These are phyloP conservation scores for Vinca major DNA, from an alignment of 305 asterid genomes.

Conservation along the genomic window DNA sequence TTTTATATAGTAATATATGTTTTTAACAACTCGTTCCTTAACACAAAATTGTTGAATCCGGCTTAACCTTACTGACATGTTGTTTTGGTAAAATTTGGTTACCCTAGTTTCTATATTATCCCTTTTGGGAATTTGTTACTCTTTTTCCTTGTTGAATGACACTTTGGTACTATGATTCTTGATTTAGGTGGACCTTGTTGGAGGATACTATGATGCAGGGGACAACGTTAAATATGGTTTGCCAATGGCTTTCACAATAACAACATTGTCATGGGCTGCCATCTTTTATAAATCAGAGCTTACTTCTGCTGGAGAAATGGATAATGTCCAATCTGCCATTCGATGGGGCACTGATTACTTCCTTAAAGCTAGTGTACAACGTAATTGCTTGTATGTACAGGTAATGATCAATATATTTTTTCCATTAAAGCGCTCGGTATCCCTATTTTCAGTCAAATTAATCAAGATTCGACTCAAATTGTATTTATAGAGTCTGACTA, in stretches of 20 bases:
- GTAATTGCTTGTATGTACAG: constrained; percentile 47
- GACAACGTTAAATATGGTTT: constrained; percentile 74
- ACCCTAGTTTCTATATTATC: too few species aligned
- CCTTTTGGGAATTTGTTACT: too few species aligned
- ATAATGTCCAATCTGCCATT: constrained; percentile 34
- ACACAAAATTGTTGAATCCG: too few species aligned
- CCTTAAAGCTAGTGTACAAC: constrained; percentile 43
- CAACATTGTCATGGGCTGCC: constrained; percentile 69
- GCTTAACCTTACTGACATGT: too few species aligned
- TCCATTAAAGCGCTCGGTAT: too few species aligned
- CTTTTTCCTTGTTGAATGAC: background rate
- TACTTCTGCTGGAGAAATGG: constrained; percentile 50
- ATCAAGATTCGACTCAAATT: too few species aligned
- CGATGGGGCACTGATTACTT: constrained; percentile 74
- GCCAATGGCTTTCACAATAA: constrained; percentile 76
- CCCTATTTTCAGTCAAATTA: too few species aligned
- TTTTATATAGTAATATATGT: too few species aligned
- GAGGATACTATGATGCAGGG: constrained; percentile 87
- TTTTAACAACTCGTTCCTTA: too few species aligned
- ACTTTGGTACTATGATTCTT: background rate
- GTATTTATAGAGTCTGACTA: too few species aligned
- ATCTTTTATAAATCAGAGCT: constrained; percentile 34
- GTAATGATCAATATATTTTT: constrained; percentile 16
- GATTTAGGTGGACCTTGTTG: constrained; percentile 67
- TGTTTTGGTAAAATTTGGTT: too few species aligned